phyloP scores from a whole-genome alignment of 208 protist genomes.

The Leishmania lainsoni region DNA sequence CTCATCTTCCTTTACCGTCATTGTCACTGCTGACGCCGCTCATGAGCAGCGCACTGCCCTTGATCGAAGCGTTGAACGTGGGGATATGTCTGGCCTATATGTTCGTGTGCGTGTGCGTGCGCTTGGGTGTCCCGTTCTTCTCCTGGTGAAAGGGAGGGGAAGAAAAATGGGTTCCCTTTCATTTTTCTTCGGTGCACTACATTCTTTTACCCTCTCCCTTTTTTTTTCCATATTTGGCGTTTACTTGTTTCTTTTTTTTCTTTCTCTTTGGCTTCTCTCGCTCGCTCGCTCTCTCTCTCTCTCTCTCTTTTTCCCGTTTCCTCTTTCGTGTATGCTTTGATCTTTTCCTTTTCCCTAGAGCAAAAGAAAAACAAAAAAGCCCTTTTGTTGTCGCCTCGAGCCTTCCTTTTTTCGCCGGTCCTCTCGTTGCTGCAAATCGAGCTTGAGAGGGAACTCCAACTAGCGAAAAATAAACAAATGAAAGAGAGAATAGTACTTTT shows the following conservation, averaged over 20 bases:
- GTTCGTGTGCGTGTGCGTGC: constrained; percentile 9
- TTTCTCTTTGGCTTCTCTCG: not conserved
- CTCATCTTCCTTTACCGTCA: not conserved
- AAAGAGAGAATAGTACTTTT: not conserved
- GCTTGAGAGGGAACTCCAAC: not conserved
- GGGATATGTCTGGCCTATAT: not conserved
- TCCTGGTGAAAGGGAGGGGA: not conserved
- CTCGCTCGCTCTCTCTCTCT: too few species aligned
- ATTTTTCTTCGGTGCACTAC: not conserved
- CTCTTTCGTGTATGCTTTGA: not conserved
- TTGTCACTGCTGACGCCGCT: not conserved
- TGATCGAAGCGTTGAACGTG: not conserved
- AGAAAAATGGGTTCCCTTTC: not conserved
- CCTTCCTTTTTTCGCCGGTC: not conserved
- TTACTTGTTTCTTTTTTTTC: constrained; percentile 7
- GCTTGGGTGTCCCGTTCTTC: not conserved
- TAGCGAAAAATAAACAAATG: constrained; percentile 11
- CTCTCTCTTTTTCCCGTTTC: constrained; percentile 6
- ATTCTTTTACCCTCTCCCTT: not conserved
- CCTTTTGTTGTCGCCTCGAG: not conserved
- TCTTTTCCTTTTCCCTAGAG: constrained; percentile 18
- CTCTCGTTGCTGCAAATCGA: not conserved
- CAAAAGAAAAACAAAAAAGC: constrained; percentile 9
- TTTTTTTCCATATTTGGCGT: constrained; percentile 13
- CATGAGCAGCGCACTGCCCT: not conserved